Conservation (phyloP, 768 basidiomycete species). For the Mycena epipterygia region DNA sequence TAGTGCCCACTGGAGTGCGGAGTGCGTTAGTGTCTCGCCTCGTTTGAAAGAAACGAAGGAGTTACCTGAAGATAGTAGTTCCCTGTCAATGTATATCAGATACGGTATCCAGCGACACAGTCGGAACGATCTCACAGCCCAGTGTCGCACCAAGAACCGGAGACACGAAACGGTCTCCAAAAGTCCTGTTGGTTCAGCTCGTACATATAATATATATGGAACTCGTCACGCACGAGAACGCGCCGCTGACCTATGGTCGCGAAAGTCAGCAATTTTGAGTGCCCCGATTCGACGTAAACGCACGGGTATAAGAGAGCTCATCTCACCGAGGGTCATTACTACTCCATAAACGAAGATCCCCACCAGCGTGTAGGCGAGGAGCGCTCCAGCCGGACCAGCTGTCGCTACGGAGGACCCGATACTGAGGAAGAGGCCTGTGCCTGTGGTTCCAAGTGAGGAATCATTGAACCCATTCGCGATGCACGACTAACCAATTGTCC, state of each 20-base stretch:
- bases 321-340: slow-evolving; percentile 62
- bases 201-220: slow-evolving; percentile 39
- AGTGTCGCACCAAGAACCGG: slow-evolving; percentile 72
- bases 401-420: slow-evolving; percentile 27
- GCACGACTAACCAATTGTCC: slow-evolving; percentile 22
- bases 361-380: slow-evolving; percentile 71
- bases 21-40: slow-evolving; percentile 33
- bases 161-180: slow-evolving; percentile 71
- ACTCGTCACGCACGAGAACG: slow-evolving; percentile 68
- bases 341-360: slow-evolving; percentile 73
- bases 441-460: background rate
- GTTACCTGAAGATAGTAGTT: slow-evolving; percentile 66
- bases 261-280: background rate
- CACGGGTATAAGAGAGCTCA: slow-evolving; percentile 43
- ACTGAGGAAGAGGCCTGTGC: slow-evolving; percentile 28
- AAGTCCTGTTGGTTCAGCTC: slow-evolving; percentile 69
- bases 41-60: slow-evolving; percentile 11
- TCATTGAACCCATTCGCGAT: background rate
- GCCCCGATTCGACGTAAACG: slow-evolving; percentile 31
- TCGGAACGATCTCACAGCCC: slow-evolving; percentile 47
- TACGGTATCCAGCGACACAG: background rate
- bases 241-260: slow-evolving; percentile 55
- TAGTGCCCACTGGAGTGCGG: slow-evolving; percentile 36
- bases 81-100: slow-evolving; percentile 69
- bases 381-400: slow-evolving; percentile 73